Base-by-base conservation (phyloP, 2,329 filamentous ascomycete genomes). In the Acrocalymma vagum region DNA sequence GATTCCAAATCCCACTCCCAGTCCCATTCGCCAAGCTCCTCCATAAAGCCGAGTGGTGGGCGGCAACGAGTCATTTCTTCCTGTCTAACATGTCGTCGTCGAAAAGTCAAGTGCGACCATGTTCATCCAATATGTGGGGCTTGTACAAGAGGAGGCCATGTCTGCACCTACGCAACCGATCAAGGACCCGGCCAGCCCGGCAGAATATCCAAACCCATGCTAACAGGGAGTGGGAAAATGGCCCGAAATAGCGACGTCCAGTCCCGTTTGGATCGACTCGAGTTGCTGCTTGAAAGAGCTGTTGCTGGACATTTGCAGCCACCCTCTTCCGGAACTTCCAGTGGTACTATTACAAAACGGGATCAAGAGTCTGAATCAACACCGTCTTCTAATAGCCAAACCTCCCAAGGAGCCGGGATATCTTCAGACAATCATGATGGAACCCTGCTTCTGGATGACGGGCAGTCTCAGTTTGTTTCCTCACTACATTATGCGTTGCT, bases 21-120 rank as follows among this genome's bases (percentile, higher is more conserved):
- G 38, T 51, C 58, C 24, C 58, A 60, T 20, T 62, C 55, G 42
- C 55, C 60, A 25, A 55, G 30, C 25, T 45, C 52, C 29, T 48
- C 50, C n/a, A 40, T 38, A 34, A 69, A 64, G 32, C 47, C 54
- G 23, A 45, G 52, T 21, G 58, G 60, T 21, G 64, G 64, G 21
- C 62, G 67, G 26, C 65, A 67, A 42, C 59, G 67, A 43, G 53
- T 67, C 29, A 71, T 71, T 30, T 63, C 65, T 13, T 70, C 67
- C 14, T 71, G 67, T 41, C 51, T 70, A 28, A 71, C 68, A 6
- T 71, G 68, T 40, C 53, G 68, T 10, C 59, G 67, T 27, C 55
- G 68, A 40, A 71, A 71, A 45, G 68, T 71, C 29, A 62, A 62
- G 38, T 71, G 68, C 44, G 68, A 70, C 28, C 68, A 70, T 48